A percentile compares a stretch with the other conserved stretches of the same genome.
These are phyloP conservation scores for Aspergillus sp. DNA, from an alignment of 2,329 filamentous ascomycete species.

Conservation along the genomic window DNA sequence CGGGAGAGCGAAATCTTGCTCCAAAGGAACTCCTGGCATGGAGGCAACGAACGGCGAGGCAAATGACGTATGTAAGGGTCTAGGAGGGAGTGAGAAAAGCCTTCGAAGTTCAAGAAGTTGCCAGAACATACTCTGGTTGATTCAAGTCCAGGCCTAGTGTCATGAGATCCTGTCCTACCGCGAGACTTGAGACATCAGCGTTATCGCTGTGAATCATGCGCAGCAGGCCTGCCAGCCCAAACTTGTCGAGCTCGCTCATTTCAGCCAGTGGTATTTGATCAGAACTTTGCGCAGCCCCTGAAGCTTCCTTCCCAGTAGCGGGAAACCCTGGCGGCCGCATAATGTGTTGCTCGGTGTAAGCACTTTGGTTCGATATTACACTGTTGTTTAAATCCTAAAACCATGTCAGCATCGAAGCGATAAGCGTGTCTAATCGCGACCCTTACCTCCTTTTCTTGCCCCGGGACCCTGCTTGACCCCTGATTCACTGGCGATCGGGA, in stretches of 20 bases:
- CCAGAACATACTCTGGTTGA: constrained; percentile 55
- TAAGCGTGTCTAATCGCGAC: neutral
- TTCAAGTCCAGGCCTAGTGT: constrained; percentile 66
- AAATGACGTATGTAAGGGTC: constrained; percentile 64
- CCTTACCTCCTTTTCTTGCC: constrained; percentile 45
- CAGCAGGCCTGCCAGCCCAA: constrained; percentile 61
- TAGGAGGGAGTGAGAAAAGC: constrained; percentile 27
- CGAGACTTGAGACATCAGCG: constrained; percentile 54
- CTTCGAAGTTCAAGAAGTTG: neutral
- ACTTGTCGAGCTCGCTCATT: constrained; percentile 62
- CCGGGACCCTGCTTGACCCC: constrained; percentile 44
- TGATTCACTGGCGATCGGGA: constrained; percentile 48
- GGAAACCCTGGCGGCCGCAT: constrained; percentile 37
- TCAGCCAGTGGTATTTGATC: constrained; percentile 51
- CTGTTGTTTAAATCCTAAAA: constrained; percentile 40
- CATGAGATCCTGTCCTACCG: constrained; percentile 65
- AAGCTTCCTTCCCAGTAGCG: constrained; percentile 38
- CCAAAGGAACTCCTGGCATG: constrained; percentile 57
- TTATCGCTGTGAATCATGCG: constrained; percentile 58
- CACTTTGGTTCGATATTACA: constrained; percentile 36
- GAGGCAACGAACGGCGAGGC: constrained; percentile 63
- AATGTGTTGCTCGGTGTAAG: constrained; percentile 39
- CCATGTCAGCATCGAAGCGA: constrained; percentile 10
- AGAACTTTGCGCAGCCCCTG: constrained; percentile 34
- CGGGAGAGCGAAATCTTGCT: constrained; percentile 65